Evolutionary conservation across 2,329 filamentous ascomycete genomes (phyloP).

Genomic region (Biscogniauxia sp.): DNA sequence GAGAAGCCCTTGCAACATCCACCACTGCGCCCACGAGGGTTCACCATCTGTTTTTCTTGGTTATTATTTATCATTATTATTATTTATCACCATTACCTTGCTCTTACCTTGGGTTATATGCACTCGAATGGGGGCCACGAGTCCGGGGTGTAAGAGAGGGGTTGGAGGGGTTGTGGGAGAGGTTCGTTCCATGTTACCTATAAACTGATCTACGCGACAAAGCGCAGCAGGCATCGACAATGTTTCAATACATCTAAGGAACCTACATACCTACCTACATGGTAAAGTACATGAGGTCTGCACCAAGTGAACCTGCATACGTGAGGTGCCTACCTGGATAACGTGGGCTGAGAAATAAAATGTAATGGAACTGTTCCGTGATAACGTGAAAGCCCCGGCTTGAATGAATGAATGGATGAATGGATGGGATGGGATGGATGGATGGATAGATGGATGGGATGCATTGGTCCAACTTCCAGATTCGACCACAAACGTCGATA

Average conservation of each 20-base stretch:
- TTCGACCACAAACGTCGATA: not conserved
- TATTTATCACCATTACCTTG: not conserved
- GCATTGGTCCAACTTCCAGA: not conserved
- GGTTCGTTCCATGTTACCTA: not conserved
- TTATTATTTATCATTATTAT: conserved; percentile 10
- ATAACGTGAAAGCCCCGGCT: not conserved
- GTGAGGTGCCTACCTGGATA: not conserved
- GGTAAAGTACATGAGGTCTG: not conserved
- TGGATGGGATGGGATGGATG: not conserved
- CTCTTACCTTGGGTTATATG: not conserved
- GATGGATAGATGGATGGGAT: too few species aligned
- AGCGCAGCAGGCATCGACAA: not conserved
- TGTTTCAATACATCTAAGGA: not conserved
- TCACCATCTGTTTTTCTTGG: conserved; percentile 2
- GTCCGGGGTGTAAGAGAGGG: not conserved
- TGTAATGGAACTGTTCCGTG: not conserved
- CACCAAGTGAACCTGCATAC: not conserved
- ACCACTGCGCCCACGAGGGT: conserved; percentile 23
- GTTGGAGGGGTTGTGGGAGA: not conserved
- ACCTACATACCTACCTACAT: not conserved
- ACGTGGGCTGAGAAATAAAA: not conserved
- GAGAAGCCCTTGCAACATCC: conserved; percentile 21
- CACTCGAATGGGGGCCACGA: not conserved
- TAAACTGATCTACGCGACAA: not conserved
- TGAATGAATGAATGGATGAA: not conserved